Evolutionary conservation across 371 early-diverging fungal species (phyloP).

Genomic region (Lichtheimia hyalospora): DNA sequence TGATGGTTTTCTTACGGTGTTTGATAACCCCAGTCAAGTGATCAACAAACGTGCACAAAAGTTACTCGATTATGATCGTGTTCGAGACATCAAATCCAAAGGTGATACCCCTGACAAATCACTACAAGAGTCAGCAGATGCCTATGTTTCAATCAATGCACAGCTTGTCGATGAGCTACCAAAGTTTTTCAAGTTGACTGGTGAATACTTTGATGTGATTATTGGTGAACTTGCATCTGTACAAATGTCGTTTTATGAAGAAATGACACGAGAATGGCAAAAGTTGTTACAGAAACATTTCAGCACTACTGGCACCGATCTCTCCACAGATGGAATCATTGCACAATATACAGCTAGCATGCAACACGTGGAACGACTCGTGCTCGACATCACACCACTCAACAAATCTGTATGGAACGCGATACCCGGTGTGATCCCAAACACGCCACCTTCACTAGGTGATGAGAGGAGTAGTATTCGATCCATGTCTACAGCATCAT

Average conservation of each 20-base stretch:
- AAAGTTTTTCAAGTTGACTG: constrained; percentile 58
- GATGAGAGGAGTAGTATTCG: constrained; percentile 10
- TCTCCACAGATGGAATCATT: constrained; percentile 7
- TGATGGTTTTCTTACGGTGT: constrained; percentile 58
- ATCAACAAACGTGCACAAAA: constrained; percentile 80
- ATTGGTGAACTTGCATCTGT: constrained; percentile 58
- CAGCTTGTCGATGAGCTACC: constrained; percentile 82
- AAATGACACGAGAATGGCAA: constrained; percentile 38
- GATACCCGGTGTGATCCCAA: constrained; percentile 10
- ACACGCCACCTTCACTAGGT: constrained; percentile 2
- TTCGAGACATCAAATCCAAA: constrained; percentile 52
- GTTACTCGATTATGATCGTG: constrained; percentile 75
- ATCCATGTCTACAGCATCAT: background rate
- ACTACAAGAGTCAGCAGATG: constrained; percentile 70
- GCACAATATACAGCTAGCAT: constrained; percentile 10
- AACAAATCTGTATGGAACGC: constrained; percentile 14
- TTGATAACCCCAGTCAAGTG: constrained; percentile 69
- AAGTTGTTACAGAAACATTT: constrained; percentile 28
- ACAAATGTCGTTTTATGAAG: constrained; percentile 55
- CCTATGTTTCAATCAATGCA: constrained; percentile 72
- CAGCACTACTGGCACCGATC: background rate
- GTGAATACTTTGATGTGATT: constrained; percentile 64
- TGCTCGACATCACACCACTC: constrained; percentile 16
- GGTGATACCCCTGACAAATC: constrained; percentile 67
- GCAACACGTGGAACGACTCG: constrained; percentile 9